A percentile compares a stretch with the other conserved stretches of the same genome.
These are phyloP conservation scores for Marasmius fiardii DNA, from an alignment of 1,284 basidiomycete species.

Conservation along the genomic window DNA sequence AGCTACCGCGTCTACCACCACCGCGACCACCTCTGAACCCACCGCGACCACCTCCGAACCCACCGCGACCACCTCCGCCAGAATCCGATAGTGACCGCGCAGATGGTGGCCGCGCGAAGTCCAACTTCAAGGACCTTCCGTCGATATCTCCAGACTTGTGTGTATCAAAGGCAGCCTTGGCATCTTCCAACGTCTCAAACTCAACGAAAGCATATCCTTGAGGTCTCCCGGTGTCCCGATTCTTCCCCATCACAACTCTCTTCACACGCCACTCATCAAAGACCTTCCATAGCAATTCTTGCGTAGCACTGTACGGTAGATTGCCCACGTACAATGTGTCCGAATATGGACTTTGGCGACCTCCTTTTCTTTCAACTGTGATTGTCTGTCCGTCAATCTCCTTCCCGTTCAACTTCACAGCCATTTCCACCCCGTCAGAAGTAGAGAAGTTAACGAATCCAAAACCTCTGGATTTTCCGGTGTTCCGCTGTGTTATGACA, in stretches of 20 bases:
- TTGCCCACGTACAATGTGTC: constrained; percentile 89
- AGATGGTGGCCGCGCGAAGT: constrained; percentile 89
- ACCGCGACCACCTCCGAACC: constrained; percentile 45
- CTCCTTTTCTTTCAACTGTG: constrained; percentile 79
- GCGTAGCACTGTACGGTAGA: constrained; percentile 77
- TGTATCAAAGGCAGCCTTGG: constrained; percentile 78
- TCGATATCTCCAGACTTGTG: constrained; percentile 78
- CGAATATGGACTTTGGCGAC: constrained; percentile 63
- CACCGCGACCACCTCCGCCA: no score
- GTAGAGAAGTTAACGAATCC: constrained; percentile 93
- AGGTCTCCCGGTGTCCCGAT: constrained; percentile 85
- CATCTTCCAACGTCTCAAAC: constrained; percentile 78
- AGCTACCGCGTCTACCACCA: constrained; percentile 37
- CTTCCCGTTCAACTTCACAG: constrained; percentile 72
- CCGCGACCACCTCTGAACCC: constrained; percentile 48
- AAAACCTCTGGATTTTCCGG: constrained; percentile 88
- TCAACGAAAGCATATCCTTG: constrained; percentile 99
- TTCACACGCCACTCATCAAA: constrained; percentile 92
- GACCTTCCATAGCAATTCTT: constrained; percentile 88
- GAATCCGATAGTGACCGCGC: no score
- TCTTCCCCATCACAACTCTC: constrained; percentile 89
- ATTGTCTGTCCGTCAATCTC: constrained; percentile 93
- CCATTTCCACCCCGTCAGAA: constrained; percentile 72
- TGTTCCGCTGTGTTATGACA: constrained; percentile 90
- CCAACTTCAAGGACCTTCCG: constrained; percentile 80